Evolutionary conservation across 1,139 yeast species (phyloP).

Genomic region (Yamadazyma oceani): DNA sequence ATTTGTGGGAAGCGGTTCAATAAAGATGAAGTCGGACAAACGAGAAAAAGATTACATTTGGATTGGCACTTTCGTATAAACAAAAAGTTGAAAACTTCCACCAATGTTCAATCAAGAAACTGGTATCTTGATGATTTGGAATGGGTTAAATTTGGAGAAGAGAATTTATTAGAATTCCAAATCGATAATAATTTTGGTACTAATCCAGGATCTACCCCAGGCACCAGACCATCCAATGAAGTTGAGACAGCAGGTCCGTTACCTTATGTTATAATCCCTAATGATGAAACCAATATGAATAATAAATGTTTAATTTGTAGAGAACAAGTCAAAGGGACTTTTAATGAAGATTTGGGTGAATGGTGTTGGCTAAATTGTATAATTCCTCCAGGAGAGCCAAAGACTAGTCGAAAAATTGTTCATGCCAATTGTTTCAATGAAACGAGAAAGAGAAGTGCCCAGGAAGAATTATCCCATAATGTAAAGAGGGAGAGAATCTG

Average conservation of each 20-base stretch:
- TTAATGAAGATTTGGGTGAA: conserved; percentile 88
- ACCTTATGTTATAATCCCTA: conserved; percentile 68
- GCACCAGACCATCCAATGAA: conserved; percentile 5
- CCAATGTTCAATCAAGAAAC: conserved; percentile 65
- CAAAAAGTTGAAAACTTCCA: conserved; percentile 56
- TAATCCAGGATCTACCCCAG: conserved; percentile 10
- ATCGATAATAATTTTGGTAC: conserved; percentile 13
- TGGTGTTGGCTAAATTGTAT: conserved; percentile 94
- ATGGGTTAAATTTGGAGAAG: conserved; percentile 77
- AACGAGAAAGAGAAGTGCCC: conserved; percentile 46
- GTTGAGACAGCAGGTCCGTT: too few species aligned
- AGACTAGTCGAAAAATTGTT: conserved; percentile 50
- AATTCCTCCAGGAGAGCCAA: conserved; percentile 57
- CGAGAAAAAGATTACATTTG: conserved; percentile 58
- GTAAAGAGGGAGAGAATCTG: conserved; percentile 31
- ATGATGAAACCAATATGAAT: conserved; percentile 63
- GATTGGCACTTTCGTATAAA: conserved; percentile 98
- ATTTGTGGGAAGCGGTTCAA: conserved; percentile 88
- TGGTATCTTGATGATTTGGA: conserved; percentile 78
- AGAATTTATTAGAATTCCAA: conserved; percentile 42
- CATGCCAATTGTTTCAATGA: conserved; percentile 85
- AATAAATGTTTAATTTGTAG: conserved; percentile 85
- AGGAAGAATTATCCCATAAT: conserved; percentile 32
- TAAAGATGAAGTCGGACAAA: conserved; percentile 58
- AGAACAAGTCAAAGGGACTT: conserved; percentile 75